Conservation (phyloP, 2,329 filamentous ascomycete species). For the Rhinocladiella similis region DNA sequence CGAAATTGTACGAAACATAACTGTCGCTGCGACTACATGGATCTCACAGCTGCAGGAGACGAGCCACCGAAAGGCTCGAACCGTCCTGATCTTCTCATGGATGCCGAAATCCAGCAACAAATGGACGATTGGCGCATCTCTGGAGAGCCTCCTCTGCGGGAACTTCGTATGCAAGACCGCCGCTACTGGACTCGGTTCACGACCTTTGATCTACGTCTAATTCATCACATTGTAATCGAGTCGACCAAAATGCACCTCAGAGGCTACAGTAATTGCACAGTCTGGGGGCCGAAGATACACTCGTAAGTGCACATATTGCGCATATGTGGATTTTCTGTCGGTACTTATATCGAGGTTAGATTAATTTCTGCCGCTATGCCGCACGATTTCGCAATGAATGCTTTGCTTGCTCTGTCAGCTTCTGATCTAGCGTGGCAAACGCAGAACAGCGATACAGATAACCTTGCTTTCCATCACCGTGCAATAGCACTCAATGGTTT, state of each 20-base stretch:
- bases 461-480: slow-evolving; percentile 86
- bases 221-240: slow-evolving; percentile 85
- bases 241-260: slow-evolving; percentile 78
- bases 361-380: slow-evolving; percentile 80
- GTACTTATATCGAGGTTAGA: slow-evolving; percentile 44
- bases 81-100: slow-evolving; percentile 73
- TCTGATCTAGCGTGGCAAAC: slow-evolving; percentile 90
- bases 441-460: slow-evolving; percentile 78
- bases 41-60: slow-evolving; percentile 66
- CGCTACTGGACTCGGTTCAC: slow-evolving; percentile 72
- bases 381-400: slow-evolving; percentile 89
- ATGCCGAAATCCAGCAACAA: slow-evolving; percentile 76
- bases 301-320: slow-evolving; percentile 62
- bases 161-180: slow-evolving; percentile 73
- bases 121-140: slow-evolving; percentile 83
- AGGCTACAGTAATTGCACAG: slow-evolving; percentile 78
- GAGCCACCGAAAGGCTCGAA: slow-evolving; percentile 53
- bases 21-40: slow-evolving; percentile 96
- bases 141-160: slow-evolving; percentile 81
- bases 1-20: slow-evolving; percentile 99
- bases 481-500: slow-evolving; percentile 83
- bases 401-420: slow-evolving; percentile 88
- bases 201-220: slow-evolving; percentile 77
- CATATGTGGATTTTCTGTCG: slow-evolving; percentile 30
- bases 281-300: slow-evolving; percentile 92